Base-by-base conservation (phyloP, 805 yeast genomes). In the Saccharomycopsis vini region DNA sequence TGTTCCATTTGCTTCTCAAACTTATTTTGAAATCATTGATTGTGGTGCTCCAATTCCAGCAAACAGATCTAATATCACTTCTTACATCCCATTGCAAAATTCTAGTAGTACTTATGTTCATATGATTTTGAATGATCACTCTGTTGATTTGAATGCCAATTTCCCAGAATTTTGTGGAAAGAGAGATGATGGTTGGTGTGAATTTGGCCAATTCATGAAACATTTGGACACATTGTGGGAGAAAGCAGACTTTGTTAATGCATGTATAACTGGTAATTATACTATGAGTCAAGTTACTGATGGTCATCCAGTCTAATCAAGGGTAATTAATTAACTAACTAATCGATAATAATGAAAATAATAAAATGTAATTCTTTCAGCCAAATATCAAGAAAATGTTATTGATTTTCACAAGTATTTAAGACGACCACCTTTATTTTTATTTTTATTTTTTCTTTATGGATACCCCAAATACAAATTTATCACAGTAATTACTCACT, bases 141-240 rank as follows among this genome's bases (percentile, higher is more conserved):
- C 55, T 9, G 23, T 50, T 15, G 42, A 49, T 10, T 46, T 52
- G 32, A 40, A 46, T 22, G 21, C 37, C 30, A 49, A 48, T 26
- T 21, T 49, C 23, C 52, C 53, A 41, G 49, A 43, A 22, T 46
- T 36, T 36, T 52, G 55, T 44, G 52, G 46, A 23, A 44, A 40
- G 18, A 45, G 55, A 44, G 47, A 32, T 35, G 55, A 52, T 32
- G 55, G 55, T 9, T 52, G 55, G 55, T 52, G 55, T 38, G 46
- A 45, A 22, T 43, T 50, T 32, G 35, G 36, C 38, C 45, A 44
- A 18, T 52, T 52, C 33, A 30, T 46, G n/a, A 47, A 45, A 7
- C 43, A 52, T 43, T 49, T 52, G 43, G 49, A 33, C n/a, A 52
- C 50, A 10, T 43, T 49, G 31, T 49, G 35, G 36, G 49, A 46